These are phyloP conservation scores for Ascochyta koolunga DNA, from an alignment of 2,329 filamentous ascomycete genomes.

Conservation along the genomic window DNA sequence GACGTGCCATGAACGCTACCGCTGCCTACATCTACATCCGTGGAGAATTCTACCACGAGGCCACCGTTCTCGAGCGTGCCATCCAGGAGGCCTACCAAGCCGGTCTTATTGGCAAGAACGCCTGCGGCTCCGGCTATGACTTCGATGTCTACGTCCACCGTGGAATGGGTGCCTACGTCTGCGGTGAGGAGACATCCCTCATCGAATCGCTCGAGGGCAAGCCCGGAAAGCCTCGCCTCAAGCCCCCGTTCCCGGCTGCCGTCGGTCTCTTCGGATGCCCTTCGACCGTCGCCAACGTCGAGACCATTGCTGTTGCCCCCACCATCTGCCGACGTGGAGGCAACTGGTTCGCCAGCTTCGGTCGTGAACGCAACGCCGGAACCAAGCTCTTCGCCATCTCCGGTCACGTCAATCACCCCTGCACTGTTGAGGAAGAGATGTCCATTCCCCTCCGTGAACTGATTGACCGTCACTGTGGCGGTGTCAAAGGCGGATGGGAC, in stretches of 20 bases:
- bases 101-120: constrained; percentile 96
- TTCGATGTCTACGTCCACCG: constrained; percentile 98
- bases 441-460: constrained; percentile 94
- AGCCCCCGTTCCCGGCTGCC: constrained; percentile 97
- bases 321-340: constrained; percentile 94
- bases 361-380: constrained; percentile 92
- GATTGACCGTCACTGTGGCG: constrained; percentile 97
- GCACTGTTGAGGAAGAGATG: constrained; percentile 99
- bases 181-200: constrained; percentile 95
- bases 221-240: constrained; percentile 96
- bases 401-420: constrained; percentile 97
- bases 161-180: constrained; percentile 96
- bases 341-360: constrained; percentile 91
- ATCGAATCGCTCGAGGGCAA: constrained; percentile 99
- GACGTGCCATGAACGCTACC: constrained; percentile 97
- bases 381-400: constrained; percentile 99
- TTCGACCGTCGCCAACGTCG: constrained; percentile 96
- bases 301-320: constrained; percentile 92
- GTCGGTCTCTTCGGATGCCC: constrained; percentile 98
- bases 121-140: constrained; percentile 94
- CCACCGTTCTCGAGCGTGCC: constrained; percentile 87
- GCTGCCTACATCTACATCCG: constrained; percentile 99
- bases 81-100: constrained; percentile 98
- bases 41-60: constrained; percentile 97
- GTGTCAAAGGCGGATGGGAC: constrained; percentile 96